Percentiles rank a stretch among this genome's conserved stretches.
Evolutionary conservation across 2,329 filamentous ascomycete species (phyloP).

Genomic region (Penicillium sp.): DNA sequence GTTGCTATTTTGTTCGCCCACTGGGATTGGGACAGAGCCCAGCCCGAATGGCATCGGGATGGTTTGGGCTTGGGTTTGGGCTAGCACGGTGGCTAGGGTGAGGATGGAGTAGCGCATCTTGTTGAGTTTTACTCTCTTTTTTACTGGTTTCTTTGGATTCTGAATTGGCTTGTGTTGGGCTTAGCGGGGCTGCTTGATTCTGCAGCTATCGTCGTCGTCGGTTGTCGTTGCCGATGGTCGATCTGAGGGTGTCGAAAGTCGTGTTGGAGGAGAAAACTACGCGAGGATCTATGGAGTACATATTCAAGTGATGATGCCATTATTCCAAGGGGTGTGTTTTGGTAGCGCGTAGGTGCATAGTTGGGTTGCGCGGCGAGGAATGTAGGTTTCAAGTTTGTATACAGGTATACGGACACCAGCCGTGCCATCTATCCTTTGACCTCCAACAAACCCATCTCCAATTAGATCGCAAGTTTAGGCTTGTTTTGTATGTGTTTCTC

Average conservation of each 20-base stretch:
- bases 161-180: not conserved
- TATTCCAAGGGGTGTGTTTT: conserved; percentile 1
- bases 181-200: not conserved
- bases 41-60: conserved; percentile 1
- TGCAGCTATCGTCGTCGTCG: not conserved
- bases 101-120: conserved; percentile 19
- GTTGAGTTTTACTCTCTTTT: not conserved
- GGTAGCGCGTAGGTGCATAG: conserved; percentile 5
- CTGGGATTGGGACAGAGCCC: not conserved
- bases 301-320: not conserved
- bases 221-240: not conserved
- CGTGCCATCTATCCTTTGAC: not conserved
- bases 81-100: conserved; percentile 17
- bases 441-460: no score
- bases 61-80: conserved; percentile 6
- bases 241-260: not conserved
- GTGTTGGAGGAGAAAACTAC: not conserved
- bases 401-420: not conserved
- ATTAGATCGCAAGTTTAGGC: not conserved
- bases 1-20: not conserved
- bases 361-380: conserved; percentile 12
- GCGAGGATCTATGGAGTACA: not conserved
- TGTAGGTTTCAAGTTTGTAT: conserved; percentile 4
- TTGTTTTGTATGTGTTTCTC: not conserved
- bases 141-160: not conserved